Percentiles rank a stretch among this genome's conserved stretches.
phyloP scores from a whole-genome alignment of 805 yeast genomes.

The Candida awuae region DNA sequence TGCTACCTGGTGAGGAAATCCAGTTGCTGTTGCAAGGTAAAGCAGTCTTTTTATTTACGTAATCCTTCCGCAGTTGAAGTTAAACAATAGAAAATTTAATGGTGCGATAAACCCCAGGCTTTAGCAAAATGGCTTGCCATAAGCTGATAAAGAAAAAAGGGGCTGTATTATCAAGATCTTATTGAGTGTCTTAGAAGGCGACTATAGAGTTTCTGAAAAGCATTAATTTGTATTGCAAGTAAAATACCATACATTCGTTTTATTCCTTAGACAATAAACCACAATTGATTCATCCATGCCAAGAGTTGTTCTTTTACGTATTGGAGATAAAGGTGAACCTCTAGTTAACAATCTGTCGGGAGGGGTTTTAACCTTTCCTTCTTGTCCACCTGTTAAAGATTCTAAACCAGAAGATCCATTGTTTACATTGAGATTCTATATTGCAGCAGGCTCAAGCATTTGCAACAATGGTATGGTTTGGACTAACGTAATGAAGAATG shows the following conservation, averaged over 20 bases:
- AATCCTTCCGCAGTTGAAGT: too few relatives aligned
- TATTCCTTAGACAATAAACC: not conserved
- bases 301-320: slow-evolving; percentile 37
- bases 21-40: not conserved
- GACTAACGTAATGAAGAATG: slow-evolving; percentile 59
- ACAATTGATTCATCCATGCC: slow-evolving; percentile 17
- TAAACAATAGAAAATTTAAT: too few relatives aligned
- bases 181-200: too few relatives aligned
- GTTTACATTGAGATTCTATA: slow-evolving; percentile 46
- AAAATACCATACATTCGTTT: not conserved
- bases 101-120: too few relatives aligned
- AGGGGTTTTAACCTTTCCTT: slow-evolving; percentile 47
- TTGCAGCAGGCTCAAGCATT: slow-evolving; percentile 70
- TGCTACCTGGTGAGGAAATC: not conserved
- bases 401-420: slow-evolving; percentile 31
- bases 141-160: too few relatives aligned
- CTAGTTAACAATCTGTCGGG: slow-evolving; percentile 26
- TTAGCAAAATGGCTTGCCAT: too few relatives aligned
- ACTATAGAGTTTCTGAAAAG: too few relatives aligned
- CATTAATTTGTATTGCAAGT: too few relatives aligned
- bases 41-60: slow-evolving; percentile 1
- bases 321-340: slow-evolving; percentile 44
- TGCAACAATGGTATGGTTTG: slow-evolving; percentile 63
- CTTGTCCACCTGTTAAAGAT: slow-evolving; percentile 31
- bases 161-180: too few relatives aligned